Evolutionary conservation across 2,329 filamentous ascomycete species (phyloP).

Genomic region (Lecanicillium sp.): DNA sequence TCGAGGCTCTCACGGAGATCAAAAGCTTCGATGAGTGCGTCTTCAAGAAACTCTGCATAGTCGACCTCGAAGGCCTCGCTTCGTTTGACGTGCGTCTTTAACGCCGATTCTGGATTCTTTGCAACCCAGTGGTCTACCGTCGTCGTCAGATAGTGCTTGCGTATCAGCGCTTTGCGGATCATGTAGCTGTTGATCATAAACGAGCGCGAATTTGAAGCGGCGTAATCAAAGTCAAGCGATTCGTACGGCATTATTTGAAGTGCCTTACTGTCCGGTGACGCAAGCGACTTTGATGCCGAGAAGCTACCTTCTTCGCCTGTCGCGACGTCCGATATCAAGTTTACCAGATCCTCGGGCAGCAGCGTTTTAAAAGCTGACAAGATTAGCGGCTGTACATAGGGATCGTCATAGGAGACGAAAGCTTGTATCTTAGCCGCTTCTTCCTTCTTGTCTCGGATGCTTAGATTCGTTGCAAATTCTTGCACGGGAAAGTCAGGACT

Average conservation of each 20-base stretch:
- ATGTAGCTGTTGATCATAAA: conserved; percentile 82
- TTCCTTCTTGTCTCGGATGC: conserved; percentile 14
- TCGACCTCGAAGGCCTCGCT: conserved; percentile 88
- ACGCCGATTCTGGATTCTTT: conserved; percentile 67
- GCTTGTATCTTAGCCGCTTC: conserved; percentile 42
- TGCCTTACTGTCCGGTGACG: conserved; percentile 33
- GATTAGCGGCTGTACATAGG: conserved; percentile 84
- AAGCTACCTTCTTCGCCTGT: conserved; percentile 20
- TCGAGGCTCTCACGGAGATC: conserved; percentile 75
- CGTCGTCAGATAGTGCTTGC: conserved; percentile 86
- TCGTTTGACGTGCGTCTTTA: conserved; percentile 65
- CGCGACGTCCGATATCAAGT: conserved; percentile 42
- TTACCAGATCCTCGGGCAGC: conserved; percentile 47
- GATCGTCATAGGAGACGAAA: conserved; percentile 75
- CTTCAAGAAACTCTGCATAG: conserved; percentile 93
- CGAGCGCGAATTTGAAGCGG: conserved; percentile 51
- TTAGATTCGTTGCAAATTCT: conserved; percentile 4
- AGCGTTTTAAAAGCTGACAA: conserved; percentile 59
- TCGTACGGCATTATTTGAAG: conserved; percentile 87
- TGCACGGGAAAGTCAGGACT: conserved; percentile 14
- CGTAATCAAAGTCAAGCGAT: conserved; percentile 72
- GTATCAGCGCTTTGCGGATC: conserved; percentile 91
- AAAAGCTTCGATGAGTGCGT: conserved; percentile 83
- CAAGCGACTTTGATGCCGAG: conserved; percentile 28
- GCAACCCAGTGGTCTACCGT: conserved; percentile 80